Conservation (phyloP, 2,329 filamentous ascomycete genomes). For the Talaromyces sp. region DNA sequence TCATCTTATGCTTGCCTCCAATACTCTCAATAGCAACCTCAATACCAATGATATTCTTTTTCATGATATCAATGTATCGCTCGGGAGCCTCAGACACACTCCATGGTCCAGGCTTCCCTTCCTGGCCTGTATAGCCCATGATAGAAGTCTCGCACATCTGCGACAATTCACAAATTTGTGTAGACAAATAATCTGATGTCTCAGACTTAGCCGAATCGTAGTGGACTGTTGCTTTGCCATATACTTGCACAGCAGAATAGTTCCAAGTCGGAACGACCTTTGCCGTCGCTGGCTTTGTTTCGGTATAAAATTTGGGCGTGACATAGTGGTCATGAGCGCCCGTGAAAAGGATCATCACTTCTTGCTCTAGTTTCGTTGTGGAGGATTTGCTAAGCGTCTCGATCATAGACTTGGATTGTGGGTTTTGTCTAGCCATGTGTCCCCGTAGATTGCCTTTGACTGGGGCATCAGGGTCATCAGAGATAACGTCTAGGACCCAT, state of each 20-base stretch:
- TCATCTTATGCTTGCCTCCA: constrained; percentile 69
- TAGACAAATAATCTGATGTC: constrained; percentile 57
- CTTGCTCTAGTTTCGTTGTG: neutral
- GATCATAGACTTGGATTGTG: constrained; percentile 23
- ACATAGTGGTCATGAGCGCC: constrained; percentile 25
- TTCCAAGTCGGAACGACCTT: constrained; percentile 75
- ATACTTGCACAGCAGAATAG: constrained; percentile 59
- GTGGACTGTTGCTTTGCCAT: constrained; percentile 18
- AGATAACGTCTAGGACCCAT: constrained; percentile 17
- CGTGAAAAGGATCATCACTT: constrained; percentile 22
- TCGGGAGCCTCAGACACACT: constrained; percentile 62
- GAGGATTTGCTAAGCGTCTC: constrained; percentile 6
- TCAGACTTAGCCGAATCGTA: constrained; percentile 47
- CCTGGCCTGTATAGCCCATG: constrained; percentile 60
- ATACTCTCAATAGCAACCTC: constrained; percentile 60
- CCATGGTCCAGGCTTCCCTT: constrained; percentile 58
- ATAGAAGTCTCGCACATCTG: constrained; percentile 52
- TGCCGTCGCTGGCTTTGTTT: constrained; percentile 65
- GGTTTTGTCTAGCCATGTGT: constrained; percentile 25
- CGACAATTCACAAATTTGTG: constrained; percentile 34
- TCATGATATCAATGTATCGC: constrained; percentile 60
- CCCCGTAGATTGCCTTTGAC: constrained; percentile 13
- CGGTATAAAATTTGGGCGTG: constrained; percentile 64
- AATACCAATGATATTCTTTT: constrained; percentile 63
- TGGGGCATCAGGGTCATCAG: neutral